Conservation (phyloP, 2,329 filamentous ascomycete genomes). For the Aureobasidium sp. region DNA sequence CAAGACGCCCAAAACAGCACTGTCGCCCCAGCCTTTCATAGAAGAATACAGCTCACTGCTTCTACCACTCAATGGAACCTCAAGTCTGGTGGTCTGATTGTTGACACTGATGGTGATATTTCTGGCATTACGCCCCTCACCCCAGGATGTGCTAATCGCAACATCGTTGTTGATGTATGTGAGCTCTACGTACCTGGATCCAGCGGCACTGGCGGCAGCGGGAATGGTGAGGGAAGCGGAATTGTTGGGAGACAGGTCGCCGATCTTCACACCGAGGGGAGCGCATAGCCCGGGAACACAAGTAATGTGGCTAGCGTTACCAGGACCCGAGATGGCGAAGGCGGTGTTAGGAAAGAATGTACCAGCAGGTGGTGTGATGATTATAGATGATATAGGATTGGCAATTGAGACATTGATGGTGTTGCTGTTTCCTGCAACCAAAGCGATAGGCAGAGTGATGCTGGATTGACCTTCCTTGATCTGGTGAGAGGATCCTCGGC, state of each 20-base stretch:
- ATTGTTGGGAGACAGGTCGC: constrained; percentile 26
- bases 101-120: constrained; percentile 46
- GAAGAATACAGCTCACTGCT: constrained; percentile 30
- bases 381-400: neutral
- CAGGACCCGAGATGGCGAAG: constrained; percentile 29
- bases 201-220: constrained; percentile 16
- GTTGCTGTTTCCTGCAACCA: neutral
- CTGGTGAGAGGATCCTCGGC: neutral
- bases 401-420: neutral
- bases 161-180: constrained; percentile 48
- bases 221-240: constrained; percentile 30
- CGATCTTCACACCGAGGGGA: constrained; percentile 37
- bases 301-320: constrained; percentile 22
- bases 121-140: constrained; percentile 38
- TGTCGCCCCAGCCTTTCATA: constrained; percentile 44
- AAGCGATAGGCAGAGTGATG: neutral
- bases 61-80: constrained; percentile 37
- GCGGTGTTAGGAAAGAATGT: constrained; percentile 34
- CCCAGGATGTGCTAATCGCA: constrained; percentile 34
- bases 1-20: constrained; percentile 33
- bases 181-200: constrained; percentile 29
- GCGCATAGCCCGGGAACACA: constrained; percentile 34
- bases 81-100: constrained; percentile 34
- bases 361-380: constrained; percentile 14
- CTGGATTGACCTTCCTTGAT: neutral